phyloP scores from a whole-genome alignment of 495 filamentous ascomycete genomes.

The Niebla homalea region DNA sequence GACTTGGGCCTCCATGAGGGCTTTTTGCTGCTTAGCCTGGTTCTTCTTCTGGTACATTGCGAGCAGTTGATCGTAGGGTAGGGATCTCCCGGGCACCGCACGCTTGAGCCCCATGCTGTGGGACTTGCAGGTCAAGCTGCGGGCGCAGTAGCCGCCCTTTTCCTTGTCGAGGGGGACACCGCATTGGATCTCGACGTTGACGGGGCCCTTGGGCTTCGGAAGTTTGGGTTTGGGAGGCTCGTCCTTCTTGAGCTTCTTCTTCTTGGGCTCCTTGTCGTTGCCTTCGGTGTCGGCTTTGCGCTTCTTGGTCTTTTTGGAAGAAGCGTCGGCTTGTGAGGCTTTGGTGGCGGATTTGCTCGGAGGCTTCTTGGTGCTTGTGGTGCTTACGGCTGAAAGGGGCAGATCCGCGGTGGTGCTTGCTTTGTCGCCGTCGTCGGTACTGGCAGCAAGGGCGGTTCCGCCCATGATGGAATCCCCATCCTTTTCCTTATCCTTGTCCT shows the following conservation, averaged over 20 bases:
- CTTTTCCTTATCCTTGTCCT: conserved; percentile 39
- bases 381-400: not conserved
- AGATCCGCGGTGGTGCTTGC: conserved; percentile 10
- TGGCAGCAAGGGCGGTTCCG: conserved; percentile 30
- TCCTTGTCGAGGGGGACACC: conserved; percentile 74
- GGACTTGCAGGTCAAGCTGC: conserved; percentile 90
- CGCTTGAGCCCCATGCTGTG: conserved; percentile 95
- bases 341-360: conserved; percentile 56
- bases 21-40: conserved; percentile 92
- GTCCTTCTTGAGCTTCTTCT: conserved; percentile 89
- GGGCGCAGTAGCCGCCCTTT: conserved; percentile 75
- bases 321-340: conserved; percentile 28
- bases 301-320: conserved; percentile 72
- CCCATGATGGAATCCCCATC: conserved; percentile 41
- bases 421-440: conserved; percentile 24
- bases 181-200: conserved; percentile 95
- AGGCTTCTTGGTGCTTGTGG: conserved; percentile 34
- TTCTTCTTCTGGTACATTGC: conserved; percentile 97
- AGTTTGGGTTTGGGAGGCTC: conserved; percentile 77
- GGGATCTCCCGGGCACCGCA: conserved; percentile 71
- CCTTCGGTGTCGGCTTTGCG: conserved; percentile 75
- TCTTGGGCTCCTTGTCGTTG: conserved; percentile 51
- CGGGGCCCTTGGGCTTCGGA: conserved; percentile 83
- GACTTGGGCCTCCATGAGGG: conserved; percentile 84
- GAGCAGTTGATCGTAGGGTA: conserved; percentile 91